A percentile compares a stretch with the other conserved stretches of the same genome.
Evolutionary conservation across 169 alveolate genomes (phyloP).

Genomic region (Miamiensis avidus): DNA sequence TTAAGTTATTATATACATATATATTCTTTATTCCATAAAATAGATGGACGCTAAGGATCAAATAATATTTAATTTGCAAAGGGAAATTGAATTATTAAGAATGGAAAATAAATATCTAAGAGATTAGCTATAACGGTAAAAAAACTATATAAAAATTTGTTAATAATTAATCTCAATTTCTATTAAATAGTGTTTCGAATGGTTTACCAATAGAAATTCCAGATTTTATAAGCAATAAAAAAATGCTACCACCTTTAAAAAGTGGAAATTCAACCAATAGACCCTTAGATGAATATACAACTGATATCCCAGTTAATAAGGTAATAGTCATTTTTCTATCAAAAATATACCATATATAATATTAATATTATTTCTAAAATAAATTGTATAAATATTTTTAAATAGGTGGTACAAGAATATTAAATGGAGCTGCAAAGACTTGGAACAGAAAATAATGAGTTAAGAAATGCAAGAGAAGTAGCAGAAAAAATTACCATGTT

Average conservation of each 20-base stretch:
- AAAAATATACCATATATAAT: too few relatives aligned
- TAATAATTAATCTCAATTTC: slow-evolving; percentile 4
- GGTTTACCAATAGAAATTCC: slow-evolving; percentile 47
- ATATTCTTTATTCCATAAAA: too few relatives aligned
- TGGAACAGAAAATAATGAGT: slow-evolving; percentile 76
- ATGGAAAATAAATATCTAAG: slow-evolving; percentile 79
- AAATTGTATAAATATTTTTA: neutral
- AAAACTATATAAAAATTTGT: slow-evolving; percentile 54
- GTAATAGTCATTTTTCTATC: neutral
- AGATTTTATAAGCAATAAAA: slow-evolving; percentile 23
- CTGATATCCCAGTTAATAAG: slow-evolving; percentile 40
- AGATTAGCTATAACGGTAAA: slow-evolving; percentile 57
- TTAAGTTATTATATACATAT: too few relatives aligned
- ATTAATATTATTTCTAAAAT: neutral
- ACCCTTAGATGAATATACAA: slow-evolving; percentile 33
- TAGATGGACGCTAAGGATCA: slow-evolving; percentile 77
- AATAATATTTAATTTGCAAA: slow-evolving; percentile 58
- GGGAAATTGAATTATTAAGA: slow-evolving; percentile 68
- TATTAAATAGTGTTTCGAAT: slow-evolving; percentile 28
- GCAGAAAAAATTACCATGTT: slow-evolving; percentile 70
- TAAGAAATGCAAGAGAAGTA: slow-evolving; percentile 74
- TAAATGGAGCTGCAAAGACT: slow-evolving; percentile 66
- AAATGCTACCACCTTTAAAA: slow-evolving; percentile 38
- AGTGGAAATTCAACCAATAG: slow-evolving; percentile 18
- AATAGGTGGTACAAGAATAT: slow-evolving; percentile 57